Conservation (phyloP, 345 rosid genomes). For the Trapa incisa region DNA sequence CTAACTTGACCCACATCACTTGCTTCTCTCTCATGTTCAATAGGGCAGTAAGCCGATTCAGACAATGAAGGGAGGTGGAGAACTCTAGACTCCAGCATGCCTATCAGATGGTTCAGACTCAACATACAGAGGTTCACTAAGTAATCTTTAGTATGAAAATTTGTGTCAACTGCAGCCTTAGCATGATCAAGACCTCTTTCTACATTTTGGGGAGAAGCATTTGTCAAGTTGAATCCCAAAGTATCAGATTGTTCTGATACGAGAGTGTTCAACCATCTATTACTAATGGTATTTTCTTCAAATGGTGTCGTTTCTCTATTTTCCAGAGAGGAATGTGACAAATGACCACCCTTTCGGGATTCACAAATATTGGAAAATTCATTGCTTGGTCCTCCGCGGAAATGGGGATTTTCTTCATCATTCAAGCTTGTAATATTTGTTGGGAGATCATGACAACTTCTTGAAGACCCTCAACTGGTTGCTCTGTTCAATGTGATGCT, state of each 20-base stretch:
- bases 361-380: constrained; percentile 23
- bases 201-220: constrained; percentile 14
- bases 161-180: constrained; percentile 21
- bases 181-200: too few species aligned
- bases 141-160: constrained; percentile 18
- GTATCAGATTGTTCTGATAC: constrained; percentile 12
- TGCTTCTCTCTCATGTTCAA: constrained; percentile 35
- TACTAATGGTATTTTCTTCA: constrained; percentile 5
- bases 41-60: constrained; percentile 42
- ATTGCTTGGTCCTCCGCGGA: constrained; percentile 20
- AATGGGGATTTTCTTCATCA: constrained; percentile 24
- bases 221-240: constrained; percentile 8
- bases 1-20: constrained; percentile 30
- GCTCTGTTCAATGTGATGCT: constrained; percentile 73
- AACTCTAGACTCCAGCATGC: constrained; percentile 52
- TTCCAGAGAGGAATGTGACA: constrained; percentile 9
- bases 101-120: constrained; percentile 42
- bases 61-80: constrained; percentile 65
- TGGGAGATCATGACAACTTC: constrained; percentile 36
- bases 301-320: constrained; percentile 10
- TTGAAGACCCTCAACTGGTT: constrained; percentile 61
- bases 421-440: constrained; percentile 21
- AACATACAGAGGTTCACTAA: constrained; percentile 27
- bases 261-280: background rate
- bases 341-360: constrained; percentile 17